These are phyloP conservation scores for Cercospora nicotianae DNA, from an alignment of 2,329 filamentous ascomycete species.

Conservation along the genomic window DNA sequence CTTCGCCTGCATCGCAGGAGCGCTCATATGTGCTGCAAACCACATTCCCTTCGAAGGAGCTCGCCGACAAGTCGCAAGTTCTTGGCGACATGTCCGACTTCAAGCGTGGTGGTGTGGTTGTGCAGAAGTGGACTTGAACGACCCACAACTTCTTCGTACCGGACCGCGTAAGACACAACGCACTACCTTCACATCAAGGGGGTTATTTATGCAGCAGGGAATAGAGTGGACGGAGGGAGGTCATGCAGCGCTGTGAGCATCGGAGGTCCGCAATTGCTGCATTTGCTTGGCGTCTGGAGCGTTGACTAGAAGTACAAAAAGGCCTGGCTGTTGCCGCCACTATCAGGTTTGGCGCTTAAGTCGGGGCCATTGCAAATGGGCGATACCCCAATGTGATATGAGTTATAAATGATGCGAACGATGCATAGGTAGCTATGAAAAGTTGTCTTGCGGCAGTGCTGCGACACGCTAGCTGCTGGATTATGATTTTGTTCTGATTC, in stretches of 20 bases:
- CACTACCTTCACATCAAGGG: neutral
- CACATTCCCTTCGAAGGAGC: conserved; percentile 79
- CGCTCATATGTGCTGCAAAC: conserved; percentile 75
- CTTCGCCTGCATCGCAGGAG: conserved; percentile 57
- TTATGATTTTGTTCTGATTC: neutral
- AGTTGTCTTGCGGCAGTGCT: neutral
- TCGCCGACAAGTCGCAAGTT: conserved; percentile 62
- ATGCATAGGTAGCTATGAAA: neutral
- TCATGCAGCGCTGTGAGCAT: neutral
- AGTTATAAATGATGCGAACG: neutral
- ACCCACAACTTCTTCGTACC: too few species aligned
- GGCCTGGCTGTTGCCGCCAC: neutral
- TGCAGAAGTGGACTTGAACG: conserved; percentile 53
- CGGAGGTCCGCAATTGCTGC: neutral
- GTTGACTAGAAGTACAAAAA: conserved; percentile 1
- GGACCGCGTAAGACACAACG: neutral
- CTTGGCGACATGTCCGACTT: conserved; percentile 52
- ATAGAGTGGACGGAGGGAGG: neutral
- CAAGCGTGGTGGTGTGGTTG: conserved; percentile 56
- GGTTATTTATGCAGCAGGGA: neutral
- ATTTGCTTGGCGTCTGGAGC: conserved; percentile 9
- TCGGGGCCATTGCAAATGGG: conserved; percentile 3
- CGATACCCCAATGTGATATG: conserved; percentile 5
- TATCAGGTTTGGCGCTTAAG: neutral
- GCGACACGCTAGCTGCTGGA: neutral